Conservation (phyloP, 2,329 filamentous ascomycete species). For the Aureobasidium sp. region DNA sequence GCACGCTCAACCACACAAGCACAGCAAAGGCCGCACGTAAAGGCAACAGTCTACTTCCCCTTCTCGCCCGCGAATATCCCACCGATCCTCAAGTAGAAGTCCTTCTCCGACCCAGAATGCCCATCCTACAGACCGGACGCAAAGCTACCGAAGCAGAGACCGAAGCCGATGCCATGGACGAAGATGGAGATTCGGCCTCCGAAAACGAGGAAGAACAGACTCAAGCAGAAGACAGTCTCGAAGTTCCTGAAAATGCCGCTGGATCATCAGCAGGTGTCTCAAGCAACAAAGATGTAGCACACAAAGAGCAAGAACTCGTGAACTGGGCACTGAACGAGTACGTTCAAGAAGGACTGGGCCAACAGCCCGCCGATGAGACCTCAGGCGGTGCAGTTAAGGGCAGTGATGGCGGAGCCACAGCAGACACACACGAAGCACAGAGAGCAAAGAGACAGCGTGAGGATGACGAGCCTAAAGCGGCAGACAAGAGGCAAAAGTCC, state of each 20-base stretch:
- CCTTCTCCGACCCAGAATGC: constrained; percentile 50
- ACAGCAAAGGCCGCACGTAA: constrained; percentile 42
- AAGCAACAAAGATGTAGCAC: background rate
- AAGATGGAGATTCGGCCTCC: background rate
- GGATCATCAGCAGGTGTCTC: background rate
- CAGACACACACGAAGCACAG: background rate
- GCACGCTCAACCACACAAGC: constrained; percentile 69
- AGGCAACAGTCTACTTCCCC: constrained; percentile 70
- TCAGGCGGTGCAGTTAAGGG: background rate
- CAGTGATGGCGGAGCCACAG: background rate
- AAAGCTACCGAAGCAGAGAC: constrained; percentile 18
- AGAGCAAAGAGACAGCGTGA: background rate
- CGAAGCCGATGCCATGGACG: constrained; percentile 19
- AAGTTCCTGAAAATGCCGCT: background rate
- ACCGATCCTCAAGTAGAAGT: constrained; percentile 63
- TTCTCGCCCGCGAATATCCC: constrained; percentile 62
- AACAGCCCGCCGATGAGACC: background rate
- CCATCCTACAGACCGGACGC: constrained; percentile 30
- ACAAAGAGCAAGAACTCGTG: background rate
- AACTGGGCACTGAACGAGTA: constrained; percentile 10
- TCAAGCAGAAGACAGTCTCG: background rate
- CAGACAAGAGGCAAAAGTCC: constrained; percentile 10
- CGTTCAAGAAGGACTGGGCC: background rate
- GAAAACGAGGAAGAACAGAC: background rate
- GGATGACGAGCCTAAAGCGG: background rate